Percentiles rank a stretch among this genome's conserved stretches.
Evolutionary conservation across 2,329 filamentous ascomycete genomes (phyloP).

Genomic region (Ophiognomonia clavigignenti-juglandacearum): DNA sequence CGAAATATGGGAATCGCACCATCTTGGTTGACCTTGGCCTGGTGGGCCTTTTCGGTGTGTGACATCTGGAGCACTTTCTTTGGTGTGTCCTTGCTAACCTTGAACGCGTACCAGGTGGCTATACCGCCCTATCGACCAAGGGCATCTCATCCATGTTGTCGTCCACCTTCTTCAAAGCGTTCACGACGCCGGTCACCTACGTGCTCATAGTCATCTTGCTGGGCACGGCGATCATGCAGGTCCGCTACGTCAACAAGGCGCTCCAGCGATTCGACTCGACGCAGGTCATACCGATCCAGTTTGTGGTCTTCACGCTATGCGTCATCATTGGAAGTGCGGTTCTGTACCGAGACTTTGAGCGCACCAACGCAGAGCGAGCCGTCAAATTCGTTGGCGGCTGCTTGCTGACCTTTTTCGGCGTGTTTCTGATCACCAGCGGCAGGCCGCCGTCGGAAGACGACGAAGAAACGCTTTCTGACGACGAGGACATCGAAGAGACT

Average conservation of each 20-base stretch:
- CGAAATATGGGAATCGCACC: slow-evolving; percentile 75
- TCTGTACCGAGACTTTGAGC: slow-evolving; percentile 91
- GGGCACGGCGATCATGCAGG: slow-evolving; percentile 87
- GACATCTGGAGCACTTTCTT: neutral
- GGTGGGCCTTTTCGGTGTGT: slow-evolving; percentile 84
- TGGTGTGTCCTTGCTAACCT: slow-evolving; percentile 5
- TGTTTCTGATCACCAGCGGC: slow-evolving; percentile 94
- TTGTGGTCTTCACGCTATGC: slow-evolving; percentile 91
- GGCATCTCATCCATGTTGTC: slow-evolving; percentile 94
- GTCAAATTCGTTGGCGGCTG: slow-evolving; percentile 87
- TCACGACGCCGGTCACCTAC: slow-evolving; percentile 91
- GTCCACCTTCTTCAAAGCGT: slow-evolving; percentile 80
- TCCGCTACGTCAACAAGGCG: slow-evolving; percentile 86
- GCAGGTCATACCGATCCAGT: slow-evolving; percentile 95
- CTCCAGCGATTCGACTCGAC: slow-evolving; percentile 94
- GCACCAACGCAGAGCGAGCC: slow-evolving; percentile 67
- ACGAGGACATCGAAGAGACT: slow-evolving; percentile 58
- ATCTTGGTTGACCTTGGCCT: slow-evolving; percentile 91
- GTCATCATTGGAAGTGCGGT: slow-evolving; percentile 93
- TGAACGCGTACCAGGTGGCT: slow-evolving; percentile 58
- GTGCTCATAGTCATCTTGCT: slow-evolving; percentile 74
- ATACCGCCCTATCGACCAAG: slow-evolving; percentile 95
- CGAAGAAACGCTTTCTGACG: slow-evolving; percentile 50
- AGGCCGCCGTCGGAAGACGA: slow-evolving; percentile 56
- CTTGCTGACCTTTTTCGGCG: slow-evolving; percentile 86